A percentile compares a stretch with the other conserved stretches of the same genome.
These are phyloP conservation scores for Clarireedia monteithiana DNA, from an alignment of 2,329 filamentous ascomycete species.

Conservation along the genomic window DNA sequence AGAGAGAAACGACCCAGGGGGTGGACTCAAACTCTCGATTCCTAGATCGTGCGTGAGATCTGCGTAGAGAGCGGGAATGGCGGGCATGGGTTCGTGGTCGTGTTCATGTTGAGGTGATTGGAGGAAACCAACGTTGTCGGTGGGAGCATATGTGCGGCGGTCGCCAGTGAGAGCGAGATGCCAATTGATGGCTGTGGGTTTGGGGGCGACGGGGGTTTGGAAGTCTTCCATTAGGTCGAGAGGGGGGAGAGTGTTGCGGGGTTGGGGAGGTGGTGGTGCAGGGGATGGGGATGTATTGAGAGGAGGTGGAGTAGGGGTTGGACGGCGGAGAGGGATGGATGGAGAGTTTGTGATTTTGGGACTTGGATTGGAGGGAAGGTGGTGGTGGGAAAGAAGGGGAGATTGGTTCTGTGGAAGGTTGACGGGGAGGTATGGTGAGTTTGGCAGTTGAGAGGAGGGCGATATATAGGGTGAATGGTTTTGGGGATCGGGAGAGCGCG, in stretches of 20 bases:
- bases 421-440: background rate
- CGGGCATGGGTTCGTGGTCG: slow-evolving; percentile 2
- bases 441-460: background rate
- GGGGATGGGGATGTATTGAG: background rate
- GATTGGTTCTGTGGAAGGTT: background rate
- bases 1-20: background rate
- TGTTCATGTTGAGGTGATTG: background rate
- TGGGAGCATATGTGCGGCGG: slow-evolving; percentile 1
- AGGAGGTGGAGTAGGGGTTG: background rate
- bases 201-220: background rate
- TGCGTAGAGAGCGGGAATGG: slow-evolving; percentile 2
- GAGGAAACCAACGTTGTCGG: background rate
- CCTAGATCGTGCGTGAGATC: background rate
- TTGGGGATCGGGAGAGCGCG: slow-evolving; percentile 1
- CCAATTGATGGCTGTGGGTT: background rate
- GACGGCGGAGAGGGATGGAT: background rate
- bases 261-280: background rate
- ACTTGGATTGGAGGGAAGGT: background rate
- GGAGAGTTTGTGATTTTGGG: background rate
- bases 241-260: background rate
- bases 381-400: background rate
- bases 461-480: background rate
- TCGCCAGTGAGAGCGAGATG: slow-evolving; percentile 5
- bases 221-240: slow-evolving; percentile 4
- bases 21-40: background rate